Evolutionary conservation across 2,329 filamentous ascomycete genomes (phyloP).

Genomic region (Fusarium neocosmosporiellum): DNA sequence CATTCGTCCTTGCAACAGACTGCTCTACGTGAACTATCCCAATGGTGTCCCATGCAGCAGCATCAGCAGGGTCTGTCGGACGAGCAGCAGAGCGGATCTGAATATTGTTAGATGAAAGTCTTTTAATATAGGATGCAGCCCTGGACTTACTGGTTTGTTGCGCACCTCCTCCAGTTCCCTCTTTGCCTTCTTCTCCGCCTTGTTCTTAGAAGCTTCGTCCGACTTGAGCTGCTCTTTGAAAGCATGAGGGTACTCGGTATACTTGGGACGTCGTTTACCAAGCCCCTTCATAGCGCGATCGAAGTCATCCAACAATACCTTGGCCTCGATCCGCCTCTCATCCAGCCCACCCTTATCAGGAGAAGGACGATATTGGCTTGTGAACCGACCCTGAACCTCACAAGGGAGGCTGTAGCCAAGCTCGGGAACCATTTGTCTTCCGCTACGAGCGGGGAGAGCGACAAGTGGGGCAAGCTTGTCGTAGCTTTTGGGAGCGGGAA

Average conservation of each 20-base stretch:
- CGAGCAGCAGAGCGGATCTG: constrained; percentile 56
- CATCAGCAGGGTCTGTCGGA: constrained; percentile 58
- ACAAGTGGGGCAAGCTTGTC: constrained; percentile 58
- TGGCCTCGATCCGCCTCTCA: constrained; percentile 55
- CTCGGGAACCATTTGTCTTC: constrained; percentile 53
- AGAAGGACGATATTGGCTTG: constrained; percentile 54
- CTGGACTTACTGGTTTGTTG: constrained; percentile 52
- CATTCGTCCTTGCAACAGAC: constrained; percentile 50
- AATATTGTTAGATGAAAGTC: constrained; percentile 4
- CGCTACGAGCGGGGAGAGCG: constrained; percentile 53
- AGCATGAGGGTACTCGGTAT: constrained; percentile 59
- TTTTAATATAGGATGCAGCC: not conserved
- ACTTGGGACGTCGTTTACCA: constrained; percentile 58
- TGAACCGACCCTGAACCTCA: constrained; percentile 58
- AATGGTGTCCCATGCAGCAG: constrained; percentile 64
- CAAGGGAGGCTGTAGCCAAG: constrained; percentile 54
- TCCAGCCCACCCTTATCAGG: constrained; percentile 54
- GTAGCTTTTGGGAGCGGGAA: constrained; percentile 58
- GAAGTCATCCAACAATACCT: constrained; percentile 54
- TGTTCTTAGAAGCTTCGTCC: constrained; percentile 58
- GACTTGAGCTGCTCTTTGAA: constrained; percentile 61
- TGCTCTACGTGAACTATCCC: constrained; percentile 62
- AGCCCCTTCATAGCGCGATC: constrained; percentile 55
- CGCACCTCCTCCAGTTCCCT: constrained; percentile 55
- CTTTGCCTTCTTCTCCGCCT: constrained; percentile 58